Evolutionary conservation across 352 stramenopile species (phyloP).

Genomic region (Globisporangium cylindrosporum): DNA sequence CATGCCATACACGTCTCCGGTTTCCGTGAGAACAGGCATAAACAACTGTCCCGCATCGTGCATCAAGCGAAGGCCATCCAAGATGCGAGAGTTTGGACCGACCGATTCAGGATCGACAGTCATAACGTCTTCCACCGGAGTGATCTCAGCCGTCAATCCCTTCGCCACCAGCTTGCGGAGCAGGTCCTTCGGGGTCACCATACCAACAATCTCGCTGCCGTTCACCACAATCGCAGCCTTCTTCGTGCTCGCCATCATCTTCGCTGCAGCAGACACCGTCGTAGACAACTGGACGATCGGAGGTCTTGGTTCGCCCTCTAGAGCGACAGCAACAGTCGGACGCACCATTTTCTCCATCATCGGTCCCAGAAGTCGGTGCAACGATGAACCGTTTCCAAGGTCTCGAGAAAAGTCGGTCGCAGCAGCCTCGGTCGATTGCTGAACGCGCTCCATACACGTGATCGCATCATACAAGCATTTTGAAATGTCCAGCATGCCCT

Average conservation of each 20-base stretch:
- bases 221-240: slow-evolving; percentile 84
- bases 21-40: slow-evolving; percentile 77
- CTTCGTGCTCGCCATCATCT: slow-evolving; percentile 84
- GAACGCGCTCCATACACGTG: slow-evolving; percentile 83
- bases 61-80: slow-evolving; percentile 83
- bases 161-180: slow-evolving; percentile 86
- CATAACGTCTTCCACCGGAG: slow-evolving; percentile 83
- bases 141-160: slow-evolving; percentile 68
- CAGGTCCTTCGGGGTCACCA: slow-evolving; percentile 85
- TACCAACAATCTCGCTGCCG: slow-evolving; percentile 69
- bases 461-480: slow-evolving; percentile 90
- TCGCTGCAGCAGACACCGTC: slow-evolving; percentile 64
- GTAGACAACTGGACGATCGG: slow-evolving; percentile 75
- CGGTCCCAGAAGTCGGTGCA: slow-evolving; percentile 72
- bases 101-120: slow-evolving; percentile 79
- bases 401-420: slow-evolving; percentile 81
- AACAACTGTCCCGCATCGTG: slow-evolving; percentile 83
- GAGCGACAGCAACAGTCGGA: slow-evolving; percentile 73
- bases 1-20: slow-evolving; percentile 84
- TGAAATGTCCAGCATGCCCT: slow-evolving; percentile 88
- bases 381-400: slow-evolving; percentile 57
- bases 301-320: slow-evolving; percentile 79
- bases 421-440: slow-evolving; percentile 77
- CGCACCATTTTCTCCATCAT: slow-evolving; percentile 91
- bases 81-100: slow-evolving; percentile 68